Base-by-base conservation (phyloP, 768 basidiomycete species). In the Leucosporidium scottii region DNA sequence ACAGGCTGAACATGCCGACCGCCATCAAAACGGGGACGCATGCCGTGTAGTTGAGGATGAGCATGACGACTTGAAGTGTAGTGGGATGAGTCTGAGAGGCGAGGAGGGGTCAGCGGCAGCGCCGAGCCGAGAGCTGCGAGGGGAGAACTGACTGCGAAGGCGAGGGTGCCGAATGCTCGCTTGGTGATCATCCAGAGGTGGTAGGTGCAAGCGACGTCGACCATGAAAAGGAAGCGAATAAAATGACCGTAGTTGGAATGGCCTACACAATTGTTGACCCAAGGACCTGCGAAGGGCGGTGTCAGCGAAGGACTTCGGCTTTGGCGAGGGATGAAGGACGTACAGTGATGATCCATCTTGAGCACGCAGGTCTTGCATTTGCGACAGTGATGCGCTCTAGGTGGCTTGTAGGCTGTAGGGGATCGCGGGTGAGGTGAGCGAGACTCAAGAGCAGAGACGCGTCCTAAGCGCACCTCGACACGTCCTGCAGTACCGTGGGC, bases 221-320 rank as follows among this genome's bases (percentile, higher is more conserved):
- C 93, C 73, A 83, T 94, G 79, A 93, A 88, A 0, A 97, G 83
- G 80, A 97, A 98, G 25, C 93, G 88, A 61, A 96, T 25, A 82
- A 82, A 82, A 69, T 80, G 77, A 3, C 88, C 88, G 71, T 96
- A 87, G 78, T 97, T 99, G 79, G 82, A 85, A 77, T 91, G 87
- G 0, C 96, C 96, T 70, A 99, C 88, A 75, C 93, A 94, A 74
- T 93, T 97, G 77, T 91, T 87, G 39, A 92, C 85, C 91, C 90
- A 93, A 10, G 68, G 64, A 39, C 66, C 67, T 68, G 59, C 30
- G 3, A 30, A 36, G 12, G 21, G 54, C 47, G 20, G 36, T 27
- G 28, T n/a, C 47, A 47, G 27, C 9, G 39, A 25, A 18, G 28
- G 7, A 66, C 67, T 65, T 44, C 39, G 39, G 39, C 39, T 44